Percentiles rank a stretch among this genome's conserved stretches.
Evolutionary conservation across 2,329 filamentous ascomycete genomes (phyloP).

Genomic region (Cordyceps militaris): DNA sequence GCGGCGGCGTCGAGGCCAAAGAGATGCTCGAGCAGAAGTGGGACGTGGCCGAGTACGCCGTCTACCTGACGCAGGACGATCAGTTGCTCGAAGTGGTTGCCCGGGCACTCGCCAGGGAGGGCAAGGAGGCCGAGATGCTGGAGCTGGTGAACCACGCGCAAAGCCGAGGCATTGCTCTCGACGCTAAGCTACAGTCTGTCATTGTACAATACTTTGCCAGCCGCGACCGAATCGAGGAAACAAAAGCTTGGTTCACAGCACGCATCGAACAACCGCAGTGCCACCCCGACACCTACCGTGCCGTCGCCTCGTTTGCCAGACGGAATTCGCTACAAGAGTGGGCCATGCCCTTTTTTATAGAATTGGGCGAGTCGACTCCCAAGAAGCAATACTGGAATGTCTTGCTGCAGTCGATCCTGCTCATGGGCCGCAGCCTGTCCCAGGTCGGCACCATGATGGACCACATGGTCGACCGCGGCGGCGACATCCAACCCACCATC

Average conservation of each 20-base stretch:
- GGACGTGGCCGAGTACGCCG: constrained; percentile 19
- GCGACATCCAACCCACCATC: constrained; percentile 52
- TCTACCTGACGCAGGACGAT: constrained; percentile 18
- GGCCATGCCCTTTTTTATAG: constrained; percentile 52
- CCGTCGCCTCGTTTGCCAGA: constrained; percentile 44
- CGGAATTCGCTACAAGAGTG: constrained; percentile 54
- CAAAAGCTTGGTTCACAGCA: constrained; percentile 61
- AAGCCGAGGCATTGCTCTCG: constrained; percentile 37
- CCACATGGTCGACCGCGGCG: constrained; percentile 60
- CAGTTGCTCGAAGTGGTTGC: constrained; percentile 24
- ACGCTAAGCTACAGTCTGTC: constrained; percentile 40
- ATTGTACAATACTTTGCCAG: constrained; percentile 58
- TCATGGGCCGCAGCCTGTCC: constrained; percentile 57
- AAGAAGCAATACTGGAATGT: constrained; percentile 60
- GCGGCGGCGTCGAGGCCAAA: constrained; percentile 47
- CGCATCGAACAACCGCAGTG: constrained; percentile 31
- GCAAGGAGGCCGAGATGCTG: constrained; percentile 50
- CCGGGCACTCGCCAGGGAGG: constrained; percentile 54
- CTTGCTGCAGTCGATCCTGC: constrained; percentile 65
- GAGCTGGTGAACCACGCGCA: constrained; percentile 47
- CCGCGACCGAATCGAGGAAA: constrained; percentile 49
- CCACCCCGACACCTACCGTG: constrained; percentile 21
- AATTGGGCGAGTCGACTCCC: constrained; percentile 39
- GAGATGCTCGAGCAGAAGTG: constrained; percentile 32
- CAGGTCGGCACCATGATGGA: constrained; percentile 48